phyloP scores from a whole-genome alignment of 495 filamentous ascomycete genomes.

The Hyphodiscus hymeniophilus region DNA sequence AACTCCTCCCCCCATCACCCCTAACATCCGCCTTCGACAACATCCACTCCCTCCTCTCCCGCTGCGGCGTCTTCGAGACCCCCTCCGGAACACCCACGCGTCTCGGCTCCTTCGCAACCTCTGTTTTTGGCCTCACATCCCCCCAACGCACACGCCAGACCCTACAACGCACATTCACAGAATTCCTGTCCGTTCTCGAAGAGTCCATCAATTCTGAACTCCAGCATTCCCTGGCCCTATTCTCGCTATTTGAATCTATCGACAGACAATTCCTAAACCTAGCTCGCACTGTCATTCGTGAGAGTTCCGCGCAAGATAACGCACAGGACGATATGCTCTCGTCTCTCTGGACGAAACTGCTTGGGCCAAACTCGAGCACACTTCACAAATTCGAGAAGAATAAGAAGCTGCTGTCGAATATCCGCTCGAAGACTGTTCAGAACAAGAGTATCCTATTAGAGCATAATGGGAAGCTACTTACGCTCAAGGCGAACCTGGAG shows the following conservation, averaged over 20 bases:
- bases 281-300: constrained; percentile 75
- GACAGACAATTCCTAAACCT: constrained; percentile 84
- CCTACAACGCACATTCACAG: constrained; percentile 76
- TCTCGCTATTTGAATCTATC: constrained; percentile 77
- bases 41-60: constrained; percentile 64
- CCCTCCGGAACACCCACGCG: constrained; percentile 52
- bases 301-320: constrained; percentile 69
- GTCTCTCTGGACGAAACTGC: constrained; percentile 75
- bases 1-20: constrained; percentile 41
- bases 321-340: constrained; percentile 71
- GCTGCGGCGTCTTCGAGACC: constrained; percentile 61
- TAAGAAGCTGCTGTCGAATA: constrained; percentile 60
- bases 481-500: constrained; percentile 75
- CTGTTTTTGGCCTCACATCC: constrained; percentile 68
- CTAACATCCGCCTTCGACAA: constrained; percentile 65
- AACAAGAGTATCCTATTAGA: constrained; percentile 79
- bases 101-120: constrained; percentile 55
- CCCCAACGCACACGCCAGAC: constrained; percentile 72
- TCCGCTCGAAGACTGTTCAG: constrained; percentile 71
- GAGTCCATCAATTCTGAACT: constrained; percentile 81
- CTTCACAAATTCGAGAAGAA: constrained; percentile 88
- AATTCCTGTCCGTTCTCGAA: constrained; percentile 80
- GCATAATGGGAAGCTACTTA: constrained; percentile 70
- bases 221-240: constrained; percentile 64
- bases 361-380: constrained; percentile 60